Evolutionary conservation across 2,329 filamentous ascomycete genomes (phyloP), one percentile per base, ranked within the genome.

Genomic region (Phoma herbarum): DNA sequence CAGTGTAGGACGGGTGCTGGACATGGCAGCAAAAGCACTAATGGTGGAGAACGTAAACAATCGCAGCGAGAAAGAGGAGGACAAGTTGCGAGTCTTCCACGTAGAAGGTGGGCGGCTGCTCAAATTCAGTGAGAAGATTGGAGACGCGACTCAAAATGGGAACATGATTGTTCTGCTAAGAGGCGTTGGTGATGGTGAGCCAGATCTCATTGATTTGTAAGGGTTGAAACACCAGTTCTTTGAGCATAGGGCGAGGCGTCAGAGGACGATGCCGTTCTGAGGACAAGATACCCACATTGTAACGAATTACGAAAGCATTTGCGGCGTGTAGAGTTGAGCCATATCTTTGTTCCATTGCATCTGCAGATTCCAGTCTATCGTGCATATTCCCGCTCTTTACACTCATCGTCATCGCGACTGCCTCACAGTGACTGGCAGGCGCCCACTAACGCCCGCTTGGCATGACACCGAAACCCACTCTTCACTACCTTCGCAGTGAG

Each of bases 151-250:
- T 58, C 86, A 86, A 64, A 93, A 86, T 66, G 95, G 95, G 1
- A 94, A 99, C 74, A 97, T 93, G 11, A 87, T 99, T 63, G 93
- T 98, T 23, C 75, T 99, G 69, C 71, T 99, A 52, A 84, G 95
- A 61, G 95, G 95, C 0, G 89, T 97, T 51, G 95, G 95, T 0
- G 88, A 96, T 57, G 86, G 91, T 54, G 79, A 85, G 51, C 88
- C 88, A 20, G 88, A 92, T 76, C 77, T 93, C 68, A 90, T 93
- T 61, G 84, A 89, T 63, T 46, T 75, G 18, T 75, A 65, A 70
- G 8, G 31, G 1, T 35, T 25, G 55, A 41, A 1, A 29, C 14
- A 41, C 5, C 16, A 41, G 3, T 7, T 10, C 10, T n/a, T n/a
- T 3, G 22, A 39, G 31, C 7, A 22, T 49, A 22, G 3, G 16